These are phyloP conservation scores for Claviceps arundinis DNA, from an alignment of 2,329 filamentous ascomycete genomes.

Conservation along the genomic window DNA sequence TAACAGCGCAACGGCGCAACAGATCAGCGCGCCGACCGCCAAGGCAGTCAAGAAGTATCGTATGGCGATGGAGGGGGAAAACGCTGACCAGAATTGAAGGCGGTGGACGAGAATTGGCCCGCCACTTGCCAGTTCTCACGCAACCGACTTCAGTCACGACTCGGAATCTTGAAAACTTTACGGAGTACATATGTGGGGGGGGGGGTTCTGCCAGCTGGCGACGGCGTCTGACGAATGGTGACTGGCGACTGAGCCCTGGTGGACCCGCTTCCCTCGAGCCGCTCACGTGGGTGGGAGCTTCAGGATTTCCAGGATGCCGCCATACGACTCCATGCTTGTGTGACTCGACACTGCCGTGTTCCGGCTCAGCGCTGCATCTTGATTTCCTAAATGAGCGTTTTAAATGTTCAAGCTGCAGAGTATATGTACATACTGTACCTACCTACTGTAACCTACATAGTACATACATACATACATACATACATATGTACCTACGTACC, in stretches of 20 bases:
- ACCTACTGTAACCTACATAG: too few relatives aligned
- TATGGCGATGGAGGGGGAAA: conserved; percentile 3
- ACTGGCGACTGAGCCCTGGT: background rate
- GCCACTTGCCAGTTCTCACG: background rate
- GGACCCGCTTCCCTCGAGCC: background rate
- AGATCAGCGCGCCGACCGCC: conserved; percentile 4
- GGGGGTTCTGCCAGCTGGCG: background rate
- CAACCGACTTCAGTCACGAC: too few relatives aligned
- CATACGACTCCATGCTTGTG: background rate
- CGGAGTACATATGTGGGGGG: background rate
- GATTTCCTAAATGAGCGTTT: too few relatives aligned
- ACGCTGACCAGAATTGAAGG: background rate
- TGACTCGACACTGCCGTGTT: too few relatives aligned
- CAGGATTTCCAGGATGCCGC: background rate
- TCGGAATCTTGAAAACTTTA: too few relatives aligned
- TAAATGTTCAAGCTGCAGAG: too few relatives aligned
- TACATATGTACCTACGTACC: too few relatives aligned
- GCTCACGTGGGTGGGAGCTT: conserved; percentile 3
- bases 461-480: too few relatives aligned
- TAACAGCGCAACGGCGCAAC: background rate
- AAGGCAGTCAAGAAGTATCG: conserved; percentile 2
- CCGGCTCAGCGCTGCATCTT: too few relatives aligned
- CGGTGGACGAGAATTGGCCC: conserved; percentile 4
- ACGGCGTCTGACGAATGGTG: too few relatives aligned
- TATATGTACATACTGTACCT: too few relatives aligned